A percentile compares a stretch with the other conserved stretches of the same genome.
Evolutionary conservation across 441 rosid genomes (phyloP).

Genomic region (Croton laevigatus): DNA sequence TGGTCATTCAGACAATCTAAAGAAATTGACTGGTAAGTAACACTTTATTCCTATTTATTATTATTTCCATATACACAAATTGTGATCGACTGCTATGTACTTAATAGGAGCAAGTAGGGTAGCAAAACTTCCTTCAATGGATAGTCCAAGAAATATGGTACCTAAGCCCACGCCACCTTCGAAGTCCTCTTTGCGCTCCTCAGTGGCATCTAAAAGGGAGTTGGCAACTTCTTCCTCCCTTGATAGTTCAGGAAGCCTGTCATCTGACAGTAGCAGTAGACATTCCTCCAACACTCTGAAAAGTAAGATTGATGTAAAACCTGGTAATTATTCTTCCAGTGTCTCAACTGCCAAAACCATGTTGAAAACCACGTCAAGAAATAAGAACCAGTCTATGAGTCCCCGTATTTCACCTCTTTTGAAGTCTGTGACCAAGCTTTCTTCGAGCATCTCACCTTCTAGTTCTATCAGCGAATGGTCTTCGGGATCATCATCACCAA

Average conservation of each 20-base stretch:
- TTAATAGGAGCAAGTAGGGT: constrained; percentile 48
- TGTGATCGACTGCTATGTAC: constrained; percentile 15
- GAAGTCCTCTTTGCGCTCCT: constrained; percentile 47
- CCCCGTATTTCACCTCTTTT: constrained; percentile 41
- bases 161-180: constrained; percentile 47
- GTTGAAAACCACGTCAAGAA: constrained; percentile 36
- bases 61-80: constrained; percentile 7
- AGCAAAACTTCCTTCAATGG: constrained; percentile 35
- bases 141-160: constrained; percentile 37
- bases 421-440: constrained; percentile 44
- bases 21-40: constrained; percentile 37
- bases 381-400: constrained; percentile 35
- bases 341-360: constrained; percentile 29
- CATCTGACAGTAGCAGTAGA: constrained; percentile 45
- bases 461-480: constrained; percentile 86
- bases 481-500: constrained; percentile 49
- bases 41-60: constrained; percentile 12
- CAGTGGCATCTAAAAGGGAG: constrained; percentile 48
- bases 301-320: constrained; percentile 39
- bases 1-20: constrained; percentile 31
- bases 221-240: constrained; percentile 61
- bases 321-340: constrained; percentile 32
- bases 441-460: constrained; percentile 57
- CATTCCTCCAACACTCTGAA: constrained; percentile 34
- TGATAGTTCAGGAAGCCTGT: constrained; percentile 60